phyloP scores from a whole-genome alignment of 352 stramenopile genomes.

The Pythium plurisporium region DNA sequence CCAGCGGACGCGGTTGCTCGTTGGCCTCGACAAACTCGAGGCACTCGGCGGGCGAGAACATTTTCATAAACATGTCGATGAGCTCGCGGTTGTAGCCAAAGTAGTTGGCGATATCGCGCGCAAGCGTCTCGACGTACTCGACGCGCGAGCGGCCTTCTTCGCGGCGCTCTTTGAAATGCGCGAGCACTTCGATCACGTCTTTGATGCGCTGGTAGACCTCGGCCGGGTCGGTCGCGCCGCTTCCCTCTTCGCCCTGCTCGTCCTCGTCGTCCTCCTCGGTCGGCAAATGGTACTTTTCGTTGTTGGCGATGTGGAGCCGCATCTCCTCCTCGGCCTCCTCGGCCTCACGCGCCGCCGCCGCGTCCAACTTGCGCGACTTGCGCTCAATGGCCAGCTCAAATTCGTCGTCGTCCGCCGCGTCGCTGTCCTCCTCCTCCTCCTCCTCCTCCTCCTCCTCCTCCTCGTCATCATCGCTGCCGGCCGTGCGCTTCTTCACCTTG shows the following conservation, averaged over 20 bases:
- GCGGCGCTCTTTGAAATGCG: conserved; percentile 93
- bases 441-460: conserved; percentile 27
- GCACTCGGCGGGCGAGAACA: conserved; percentile 97
- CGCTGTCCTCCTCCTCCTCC: conserved; percentile 43
- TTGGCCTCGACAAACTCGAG: conserved; percentile 99
- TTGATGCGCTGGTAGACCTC: conserved; percentile 93
- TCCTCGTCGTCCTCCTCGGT: conserved; percentile 74
- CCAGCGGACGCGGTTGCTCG: conserved; percentile 95
- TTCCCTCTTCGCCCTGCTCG: conserved; percentile 47
- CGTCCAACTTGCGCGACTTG: conserved; percentile 77
- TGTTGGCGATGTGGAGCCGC: conserved; percentile 83
- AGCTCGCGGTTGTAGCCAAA: conserved; percentile 99
- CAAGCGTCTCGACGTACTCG: conserved; percentile 94
- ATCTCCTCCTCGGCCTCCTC: conserved; percentile 82
- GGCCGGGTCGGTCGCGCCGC: conserved; percentile 60
- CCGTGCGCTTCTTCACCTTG: conserved; percentile 61
- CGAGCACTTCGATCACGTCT: conserved; percentile 91
- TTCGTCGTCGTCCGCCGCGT: conserved; percentile 47
- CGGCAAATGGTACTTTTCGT: conserved; percentile 77
- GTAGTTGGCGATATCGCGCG: conserved; percentile 94
- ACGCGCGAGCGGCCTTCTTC: conserved; percentile 90
- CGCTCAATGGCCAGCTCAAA: conserved; percentile 85
- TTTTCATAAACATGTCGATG: conserved; percentile 95
- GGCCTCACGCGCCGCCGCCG: conserved; percentile 63
- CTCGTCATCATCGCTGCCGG: conserved; percentile 28